Percentiles rank a stretch among this genome's conserved stretches.
Evolutionary conservation across 2,329 filamentous ascomycete species (phyloP).

Genomic region (Lizonia empirigonia): DNA sequence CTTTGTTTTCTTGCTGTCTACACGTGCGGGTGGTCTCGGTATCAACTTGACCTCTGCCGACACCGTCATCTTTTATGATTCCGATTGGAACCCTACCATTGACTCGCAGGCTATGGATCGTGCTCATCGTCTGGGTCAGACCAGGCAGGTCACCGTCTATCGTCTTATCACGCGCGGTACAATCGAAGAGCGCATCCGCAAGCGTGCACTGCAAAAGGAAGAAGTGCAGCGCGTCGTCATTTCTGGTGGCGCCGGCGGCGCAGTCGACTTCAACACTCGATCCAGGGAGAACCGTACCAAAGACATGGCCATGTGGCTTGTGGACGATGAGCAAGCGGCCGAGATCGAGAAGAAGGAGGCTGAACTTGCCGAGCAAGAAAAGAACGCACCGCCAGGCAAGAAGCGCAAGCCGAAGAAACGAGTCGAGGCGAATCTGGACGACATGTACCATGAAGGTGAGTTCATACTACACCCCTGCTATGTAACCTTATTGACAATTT

Average conservation of each 20-base stretch:
- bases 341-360: slow-evolving; percentile 92
- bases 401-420: slow-evolving; percentile 67
- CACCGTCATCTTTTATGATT: slow-evolving; percentile 99
- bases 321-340: slow-evolving; percentile 94
- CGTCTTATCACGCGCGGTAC: slow-evolving; percentile 95
- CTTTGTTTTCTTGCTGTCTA: slow-evolving; percentile 95
- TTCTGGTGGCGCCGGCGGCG: slow-evolving; percentile 78
- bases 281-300: slow-evolving; percentile 91
- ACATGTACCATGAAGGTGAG: slow-evolving; percentile 99
- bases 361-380: slow-evolving; percentile 73
- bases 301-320: slow-evolving; percentile 98
- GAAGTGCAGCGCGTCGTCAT: slow-evolving; percentile 98
- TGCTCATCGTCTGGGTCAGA: slow-evolving; percentile 96
- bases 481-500: slow-evolving; percentile 32
- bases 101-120: slow-evolving; percentile 99
- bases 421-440: slow-evolving; percentile 74
- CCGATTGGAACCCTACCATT: slow-evolving; percentile 98
- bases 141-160: slow-evolving; percentile 94
- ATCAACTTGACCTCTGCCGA: slow-evolving; percentile 97
- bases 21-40: slow-evolving; percentile 93
- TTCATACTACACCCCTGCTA: neutral
- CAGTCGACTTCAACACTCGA: slow-evolving; percentile 95
- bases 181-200: slow-evolving; percentile 97
- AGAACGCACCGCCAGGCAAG: slow-evolving; percentile 47
- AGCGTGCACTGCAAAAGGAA: slow-evolving; percentile 96